Evolutionary conservation across 2,329 filamentous ascomycete species (phyloP), one percentile per base, ranked within the genome.

Genomic region (Penicillium paneum): DNA sequence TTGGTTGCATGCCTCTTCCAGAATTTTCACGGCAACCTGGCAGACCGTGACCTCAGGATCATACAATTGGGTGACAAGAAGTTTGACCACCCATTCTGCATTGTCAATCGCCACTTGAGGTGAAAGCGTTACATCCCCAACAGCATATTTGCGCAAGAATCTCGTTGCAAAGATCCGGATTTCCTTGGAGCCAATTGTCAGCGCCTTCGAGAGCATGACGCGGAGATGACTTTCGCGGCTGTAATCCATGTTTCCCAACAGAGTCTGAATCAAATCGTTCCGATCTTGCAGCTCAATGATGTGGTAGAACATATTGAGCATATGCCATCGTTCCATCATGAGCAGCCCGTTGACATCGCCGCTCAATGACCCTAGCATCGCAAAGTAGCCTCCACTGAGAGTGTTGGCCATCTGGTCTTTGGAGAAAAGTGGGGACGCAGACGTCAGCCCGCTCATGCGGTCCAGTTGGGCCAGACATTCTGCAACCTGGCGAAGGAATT

Each of bases 241-340:
- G 69, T 96, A 99, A 74, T 99, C 93, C 74, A 99, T 92, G 66
- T 92, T 94, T 45, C 89, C 87, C 8, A 99, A 81, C 31, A 99
- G 81, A 10, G 93, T 81, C 69, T 92, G 91, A 69, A 97, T 91
- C 55, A 99, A 79, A 70, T 99, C 94, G 42, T 93, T 91, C 2
- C 94, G 88, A 71, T 94, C 89, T 64, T 89, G 91, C 41, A 96
- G 80, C 67, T 97, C 93, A 54, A 97, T 83, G 57, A 99, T 96
- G 73, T 97, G 94, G 70, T 99, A 99, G 81, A 97, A 95, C 91
- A 99, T 99, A 73, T 97, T 97, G 76, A 97, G 92, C 81, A 99
- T 95, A 64, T 91, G 90, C 93, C 94, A 97, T 64, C 91, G 82
- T 71, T 97, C 93, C 68, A 99, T 83, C 76, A 99, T 93, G 57